phyloP scores from a whole-genome alignment of 1,284 basidiomycete species.

The Anthracocystis panici-leucophaei region DNA sequence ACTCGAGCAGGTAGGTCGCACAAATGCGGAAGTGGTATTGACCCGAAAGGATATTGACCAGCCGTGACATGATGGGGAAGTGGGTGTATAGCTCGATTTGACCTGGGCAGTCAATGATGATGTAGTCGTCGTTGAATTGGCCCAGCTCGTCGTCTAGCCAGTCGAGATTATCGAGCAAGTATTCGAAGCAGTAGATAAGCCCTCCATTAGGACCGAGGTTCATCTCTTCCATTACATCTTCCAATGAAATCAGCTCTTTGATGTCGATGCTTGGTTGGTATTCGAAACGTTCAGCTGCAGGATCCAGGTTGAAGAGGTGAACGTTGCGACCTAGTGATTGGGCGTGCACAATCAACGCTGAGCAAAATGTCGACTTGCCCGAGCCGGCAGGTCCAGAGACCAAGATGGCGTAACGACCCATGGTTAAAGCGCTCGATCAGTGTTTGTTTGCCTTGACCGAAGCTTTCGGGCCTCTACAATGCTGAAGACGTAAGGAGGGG shows the following conservation, averaged over 20 bases:
- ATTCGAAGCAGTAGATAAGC: constrained; percentile 98
- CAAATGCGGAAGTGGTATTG: constrained; percentile 67
- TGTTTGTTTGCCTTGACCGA: not conserved
- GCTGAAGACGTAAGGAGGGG: not conserved
- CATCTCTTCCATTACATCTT: constrained; percentile 97
- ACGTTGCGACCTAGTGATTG: constrained; percentile 83
- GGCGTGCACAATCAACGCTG: constrained; percentile 89
- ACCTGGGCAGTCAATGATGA: constrained; percentile 97
- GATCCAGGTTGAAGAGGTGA: constrained; percentile 97
- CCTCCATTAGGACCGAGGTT: constrained; percentile 97
- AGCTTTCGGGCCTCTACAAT: not conserved
- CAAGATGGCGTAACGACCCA: constrained; percentile 62
- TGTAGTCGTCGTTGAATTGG: constrained; percentile 91
- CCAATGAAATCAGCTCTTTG: constrained; percentile 88
- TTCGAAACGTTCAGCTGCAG: constrained; percentile 93
- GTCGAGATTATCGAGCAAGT: constrained; percentile 95
- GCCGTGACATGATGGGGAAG: constrained; percentile 91
- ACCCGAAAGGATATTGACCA: constrained; percentile 76
- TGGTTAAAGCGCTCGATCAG: not conserved
- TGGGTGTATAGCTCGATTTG: constrained; percentile 99
- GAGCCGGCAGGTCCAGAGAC: constrained; percentile 89
- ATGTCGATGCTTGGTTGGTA: constrained; percentile 95
- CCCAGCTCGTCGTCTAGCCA: constrained; percentile 99
- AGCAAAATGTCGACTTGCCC: constrained; percentile 95
- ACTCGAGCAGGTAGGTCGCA: constrained; percentile 86